A percentile compares a stretch with the other conserved stretches of the same genome.
phyloP scores from a whole-genome alignment of 2,329 filamentous ascomycete genomes.

The Diaporthe citri region DNA sequence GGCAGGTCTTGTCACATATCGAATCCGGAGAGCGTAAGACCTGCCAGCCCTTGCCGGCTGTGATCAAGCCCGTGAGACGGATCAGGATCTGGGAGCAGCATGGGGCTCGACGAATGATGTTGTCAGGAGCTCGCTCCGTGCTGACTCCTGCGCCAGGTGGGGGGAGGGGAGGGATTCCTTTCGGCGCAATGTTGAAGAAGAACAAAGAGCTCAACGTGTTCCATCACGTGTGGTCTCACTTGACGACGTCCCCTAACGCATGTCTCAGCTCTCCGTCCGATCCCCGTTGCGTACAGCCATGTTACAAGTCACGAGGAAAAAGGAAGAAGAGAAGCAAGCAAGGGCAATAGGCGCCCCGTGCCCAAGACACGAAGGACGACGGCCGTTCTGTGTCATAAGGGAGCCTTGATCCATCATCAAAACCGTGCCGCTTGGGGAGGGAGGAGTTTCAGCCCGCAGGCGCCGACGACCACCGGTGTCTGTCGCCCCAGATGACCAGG shows the following conservation, averaged over 20 bases:
- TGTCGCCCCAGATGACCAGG: not conserved
- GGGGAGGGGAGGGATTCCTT: not conserved
- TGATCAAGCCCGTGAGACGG: conserved; percentile 20
- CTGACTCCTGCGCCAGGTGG: conserved; percentile 9
- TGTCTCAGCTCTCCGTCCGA: conserved; percentile 34
- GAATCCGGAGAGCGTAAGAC: not conserved
- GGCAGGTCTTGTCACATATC: conserved; percentile 28
- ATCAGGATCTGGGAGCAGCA: not conserved
- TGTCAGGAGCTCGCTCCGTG: conserved; percentile 9
- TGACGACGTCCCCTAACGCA: conserved; percentile 31
- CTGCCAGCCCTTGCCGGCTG: conserved; percentile 18
- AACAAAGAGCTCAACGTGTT: conserved; percentile 35
- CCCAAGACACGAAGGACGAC: not conserved
- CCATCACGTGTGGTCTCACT: conserved; percentile 39
- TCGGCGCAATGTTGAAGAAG: conserved; percentile 29
- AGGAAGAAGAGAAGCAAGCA: not conserved
- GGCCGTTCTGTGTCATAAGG: not conserved
- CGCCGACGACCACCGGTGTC: conserved; percentile 1
- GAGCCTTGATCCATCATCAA: not conserved
- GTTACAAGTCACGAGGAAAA: conserved; percentile 13
- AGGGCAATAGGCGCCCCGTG: not conserved
- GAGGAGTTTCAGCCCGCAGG: conserved; percentile 1
- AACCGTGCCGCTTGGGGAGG: not conserved
- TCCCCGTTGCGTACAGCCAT: conserved; percentile 29
- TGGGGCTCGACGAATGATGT: conserved; percentile 2